Evolutionary conservation across 768 basidiomycete genomes (phyloP).

Genomic region (Amanita subjunquillea): DNA sequence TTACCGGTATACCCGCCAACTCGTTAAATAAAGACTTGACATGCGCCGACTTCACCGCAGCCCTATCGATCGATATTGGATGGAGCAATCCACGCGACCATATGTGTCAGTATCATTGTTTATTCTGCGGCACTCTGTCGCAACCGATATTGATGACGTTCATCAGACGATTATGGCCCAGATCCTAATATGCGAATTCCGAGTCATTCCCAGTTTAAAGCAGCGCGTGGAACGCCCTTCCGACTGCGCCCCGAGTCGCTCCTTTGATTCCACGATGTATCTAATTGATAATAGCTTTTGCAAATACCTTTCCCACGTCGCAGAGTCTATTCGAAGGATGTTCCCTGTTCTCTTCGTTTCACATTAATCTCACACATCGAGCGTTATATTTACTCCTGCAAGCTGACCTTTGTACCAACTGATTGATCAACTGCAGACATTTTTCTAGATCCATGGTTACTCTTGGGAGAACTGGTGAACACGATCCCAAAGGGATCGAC

Average conservation of each 20-base stretch:
- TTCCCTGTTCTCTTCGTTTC: background rate
- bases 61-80: slow-evolving; percentile 42
- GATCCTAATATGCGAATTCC: background rate
- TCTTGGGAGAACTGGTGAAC: background rate
- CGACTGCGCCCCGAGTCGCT: slow-evolving; percentile 28
- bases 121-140: background rate
- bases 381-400: background rate
- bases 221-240: slow-evolving; percentile 53
- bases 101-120: slow-evolving; percentile 31
- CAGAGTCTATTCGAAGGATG: background rate
- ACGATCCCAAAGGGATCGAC: background rate
- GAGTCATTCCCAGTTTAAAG: background rate
- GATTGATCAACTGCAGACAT: background rate
- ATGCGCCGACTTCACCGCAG: slow-evolving; percentile 50
- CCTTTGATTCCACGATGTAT: background rate
- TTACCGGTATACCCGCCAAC: slow-evolving; percentile 70
- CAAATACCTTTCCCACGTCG: background rate
- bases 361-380: background rate
- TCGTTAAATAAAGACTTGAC: slow-evolving; percentile 50
- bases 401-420: background rate
- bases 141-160: background rate
- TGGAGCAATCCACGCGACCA: slow-evolving; percentile 69
- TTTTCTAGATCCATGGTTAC: background rate
- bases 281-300: background rate
- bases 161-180: slow-evolving; percentile 27